Evolutionary conservation across 139 green algal species (phyloP).

Genomic region (Helicosporidium sp.): DNA sequence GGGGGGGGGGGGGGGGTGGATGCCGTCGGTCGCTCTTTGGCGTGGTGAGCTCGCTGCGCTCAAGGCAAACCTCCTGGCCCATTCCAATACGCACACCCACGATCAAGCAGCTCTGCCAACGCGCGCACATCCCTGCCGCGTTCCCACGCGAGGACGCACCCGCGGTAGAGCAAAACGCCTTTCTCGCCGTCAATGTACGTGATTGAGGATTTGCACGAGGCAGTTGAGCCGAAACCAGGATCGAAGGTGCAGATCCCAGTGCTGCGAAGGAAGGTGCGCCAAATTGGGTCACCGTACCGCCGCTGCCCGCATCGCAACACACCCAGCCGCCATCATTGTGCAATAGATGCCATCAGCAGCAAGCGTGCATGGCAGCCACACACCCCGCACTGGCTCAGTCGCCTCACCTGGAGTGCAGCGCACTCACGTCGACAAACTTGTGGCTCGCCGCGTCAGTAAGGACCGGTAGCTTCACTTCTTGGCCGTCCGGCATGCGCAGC

Average conservation of each 20-base stretch:
- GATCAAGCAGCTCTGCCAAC: background rate
- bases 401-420: slow-evolving; percentile 17
- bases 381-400: too few relatives aligned
- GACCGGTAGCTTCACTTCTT: slow-evolving; percentile 8
- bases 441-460: slow-evolving; percentile 16
- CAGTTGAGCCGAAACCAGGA: slow-evolving; percentile 46
- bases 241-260: slow-evolving; percentile 55
- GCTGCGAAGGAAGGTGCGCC: slow-evolving; percentile 8
- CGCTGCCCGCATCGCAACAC: too few relatives aligned
- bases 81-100: too few relatives aligned
- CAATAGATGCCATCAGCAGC: too few relatives aligned
- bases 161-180: slow-evolving; percentile 44
- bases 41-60: too few relatives aligned
- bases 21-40: too few relatives aligned
- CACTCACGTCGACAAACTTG: slow-evolving; percentile 30
- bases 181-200: slow-evolving; percentile 52
- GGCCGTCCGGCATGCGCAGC: slow-evolving; percentile 18
- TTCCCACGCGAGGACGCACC: slow-evolving; percentile 10
- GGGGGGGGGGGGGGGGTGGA: background rate
- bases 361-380: too few relatives aligned
- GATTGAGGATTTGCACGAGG: slow-evolving; percentile 37
- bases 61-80: too few relatives aligned
- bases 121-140: too few relatives aligned
- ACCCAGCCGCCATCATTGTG: too few relatives aligned
- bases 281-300: too few relatives aligned